Base-by-base conservation (phyloP, 305 asterid species). In the Coffea humblotiana region DNA sequence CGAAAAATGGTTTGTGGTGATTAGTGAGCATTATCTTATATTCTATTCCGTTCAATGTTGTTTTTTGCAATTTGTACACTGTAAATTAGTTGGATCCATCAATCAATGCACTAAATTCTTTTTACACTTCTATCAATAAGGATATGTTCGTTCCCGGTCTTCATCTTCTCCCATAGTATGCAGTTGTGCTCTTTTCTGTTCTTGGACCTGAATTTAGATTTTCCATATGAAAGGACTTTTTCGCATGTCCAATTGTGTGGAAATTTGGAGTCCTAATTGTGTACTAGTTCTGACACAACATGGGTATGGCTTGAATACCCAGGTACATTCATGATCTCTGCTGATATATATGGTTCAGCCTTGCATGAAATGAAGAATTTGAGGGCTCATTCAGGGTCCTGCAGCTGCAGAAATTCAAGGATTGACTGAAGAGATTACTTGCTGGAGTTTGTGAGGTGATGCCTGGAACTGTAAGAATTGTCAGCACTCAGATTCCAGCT, bases 1-100 rank as follows among this genome's bases (percentile, higher is more conserved):
- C 64, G 7, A 77, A 48, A 78, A 73, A 43, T 74, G 79, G 79
- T 74, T 64, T 74, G 77, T 64, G 37, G 73, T 25, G 43, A 60
- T 32, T 21, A 35, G 45, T 68, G 75, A 78, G 51, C 35, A 51
- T 61, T 27, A 61, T 27, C 71, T 61, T 21, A 77, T 29, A 60
- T 58, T 58, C 47, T 56, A n/a, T 48, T 58, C 32, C 18, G 8
- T 32, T 45, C 19, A 45, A 4, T 78, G 23, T 78, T 56, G 47
- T 45, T 60, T 37, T 25, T 63, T 32, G 21, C 51, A 58, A 25
- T 13, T 32, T 29, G 71, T 61, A n/a, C 40, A 48, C 73, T 79
- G 70, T 79, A 51, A 49, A 72, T 71, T 65, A 63, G 48, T 27
- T 66, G 19, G 32, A 63, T 63, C 63, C 70, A 78, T 54, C 60